Conservation (phyloP, 2,329 filamentous ascomycete genomes). For the Cordyceps javanica region DNA sequence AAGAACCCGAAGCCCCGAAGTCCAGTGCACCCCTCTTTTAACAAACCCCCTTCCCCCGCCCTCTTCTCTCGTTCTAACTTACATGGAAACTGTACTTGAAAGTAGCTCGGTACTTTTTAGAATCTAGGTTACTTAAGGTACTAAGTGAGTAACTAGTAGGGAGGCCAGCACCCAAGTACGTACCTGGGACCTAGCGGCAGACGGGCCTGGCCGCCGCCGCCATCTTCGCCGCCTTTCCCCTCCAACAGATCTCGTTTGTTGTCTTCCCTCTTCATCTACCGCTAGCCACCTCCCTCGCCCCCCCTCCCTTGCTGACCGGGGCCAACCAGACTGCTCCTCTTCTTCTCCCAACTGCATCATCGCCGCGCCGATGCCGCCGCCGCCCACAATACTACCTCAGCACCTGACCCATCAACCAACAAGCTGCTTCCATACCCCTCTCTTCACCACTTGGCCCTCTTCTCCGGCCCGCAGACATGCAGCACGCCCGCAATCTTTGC, state of each 20-base stretch:
- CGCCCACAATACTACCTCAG: neutral
- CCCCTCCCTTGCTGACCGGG: neutral
- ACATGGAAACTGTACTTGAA: too few species aligned
- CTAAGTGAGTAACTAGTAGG: too few species aligned
- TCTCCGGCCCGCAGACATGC: neutral
- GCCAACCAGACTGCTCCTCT: too few species aligned
- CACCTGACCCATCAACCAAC: conserved; percentile 7
- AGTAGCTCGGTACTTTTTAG: too few species aligned
- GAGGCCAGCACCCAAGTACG: too few species aligned
- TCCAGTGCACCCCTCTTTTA: neutral
- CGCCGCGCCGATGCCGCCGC: too few species aligned
- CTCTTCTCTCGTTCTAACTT: too few species aligned
- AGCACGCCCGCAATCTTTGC: neutral
- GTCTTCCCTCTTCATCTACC: too few species aligned
- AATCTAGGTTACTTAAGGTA: too few species aligned
- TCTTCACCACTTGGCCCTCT: neutral
- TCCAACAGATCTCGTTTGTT: neutral
- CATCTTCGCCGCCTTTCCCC: too few species aligned
- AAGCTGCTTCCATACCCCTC: neutral
- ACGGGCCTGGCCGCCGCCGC: neutral
- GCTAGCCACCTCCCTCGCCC: too few species aligned
- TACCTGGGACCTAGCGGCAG: neutral
- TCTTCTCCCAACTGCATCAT: neutral
- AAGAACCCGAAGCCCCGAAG: neutral
- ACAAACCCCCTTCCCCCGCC: neutral